Evolutionary conservation across 1,139 yeast genomes (phyloP), one percentile per base, ranked within the genome.

Genomic region (Magnusiomyces starmeri): DNA sequence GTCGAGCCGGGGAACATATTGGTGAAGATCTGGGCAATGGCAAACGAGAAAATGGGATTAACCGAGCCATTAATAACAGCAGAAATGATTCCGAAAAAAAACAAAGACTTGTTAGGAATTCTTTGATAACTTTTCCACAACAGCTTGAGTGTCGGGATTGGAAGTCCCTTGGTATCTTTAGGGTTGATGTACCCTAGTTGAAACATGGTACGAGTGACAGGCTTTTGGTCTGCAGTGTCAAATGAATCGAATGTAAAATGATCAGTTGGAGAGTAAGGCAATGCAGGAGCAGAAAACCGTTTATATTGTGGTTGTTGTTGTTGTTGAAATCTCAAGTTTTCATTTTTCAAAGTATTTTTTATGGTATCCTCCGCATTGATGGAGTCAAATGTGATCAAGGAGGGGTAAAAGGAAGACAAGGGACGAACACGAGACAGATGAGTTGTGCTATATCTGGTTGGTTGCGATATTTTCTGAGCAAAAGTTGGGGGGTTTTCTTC

Each of bases 1-100:
- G 41, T 46, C 16, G 43, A 41, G 1, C 73, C 62, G 0, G 77
- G 70, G 2, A 75, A 67, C 40, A 61, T 55, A 2, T 56, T 52
- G 3, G 68, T 65, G 10, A 71, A 54, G 6, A 90, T 69, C 56
- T 81, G 79, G 0, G 97, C 79, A 58, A 90, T 81, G 42, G 85
- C 77, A 62, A 68, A 89, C 0, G 97, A 85, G 58, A 92, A 88
- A 0, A 85, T 67, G 0, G 98, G 97, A 55, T 80, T 82, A 1
- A 78, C 67, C 0, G 75, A 75, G 10, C 95, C 92, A 56, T 82
- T 81, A 0, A 77, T 51, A 0, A 82, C 59, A 0, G 90, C 73
- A 4, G 75, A 59, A 0, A 75, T 0, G 1, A 85, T 51, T 0
- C 96, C 97, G 1, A 76, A 1, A 1, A 64, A 26, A 1, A 85